Evolutionary conservation across 495 filamentous ascomycete genomes (phyloP).

Genomic region (Xylaria bambusicola): DNA sequence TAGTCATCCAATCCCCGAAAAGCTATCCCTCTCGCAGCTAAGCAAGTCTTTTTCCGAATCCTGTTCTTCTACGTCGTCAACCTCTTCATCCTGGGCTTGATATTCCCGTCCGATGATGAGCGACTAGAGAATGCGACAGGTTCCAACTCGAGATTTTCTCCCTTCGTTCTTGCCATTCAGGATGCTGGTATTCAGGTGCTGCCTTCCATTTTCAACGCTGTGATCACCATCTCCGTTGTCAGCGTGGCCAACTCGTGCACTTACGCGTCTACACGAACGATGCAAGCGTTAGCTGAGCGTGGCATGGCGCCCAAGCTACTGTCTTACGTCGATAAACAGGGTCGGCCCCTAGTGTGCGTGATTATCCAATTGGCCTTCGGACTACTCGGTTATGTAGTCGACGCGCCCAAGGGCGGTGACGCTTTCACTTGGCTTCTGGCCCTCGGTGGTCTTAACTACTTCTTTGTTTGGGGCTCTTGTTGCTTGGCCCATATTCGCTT

Average conservation of each 20-base stretch:
- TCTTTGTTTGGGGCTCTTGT: constrained; percentile 75
- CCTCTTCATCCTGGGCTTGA: constrained; percentile 61
- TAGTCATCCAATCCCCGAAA: constrained; percentile 68
- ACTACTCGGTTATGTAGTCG: constrained; percentile 39
- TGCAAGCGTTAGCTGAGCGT: constrained; percentile 59
- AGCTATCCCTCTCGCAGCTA: constrained; percentile 75
- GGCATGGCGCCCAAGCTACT: constrained; percentile 62
- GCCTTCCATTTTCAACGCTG: constrained; percentile 69
- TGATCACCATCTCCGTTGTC: constrained; percentile 64
- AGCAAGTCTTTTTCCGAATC: constrained; percentile 84
- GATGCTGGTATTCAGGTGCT: constrained; percentile 66
- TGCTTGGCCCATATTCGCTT: constrained; percentile 75
- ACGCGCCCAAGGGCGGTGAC: constrained; percentile 27
- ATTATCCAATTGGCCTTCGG: constrained; percentile 55
- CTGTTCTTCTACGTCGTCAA: constrained; percentile 76
- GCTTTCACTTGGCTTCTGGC: constrained; percentile 68
- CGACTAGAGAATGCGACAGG: constrained; percentile 45
- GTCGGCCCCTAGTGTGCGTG: constrained; percentile 57
- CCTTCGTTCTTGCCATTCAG: constrained; percentile 69
- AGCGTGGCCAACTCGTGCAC: constrained; percentile 65
- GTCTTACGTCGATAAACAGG: constrained; percentile 57
- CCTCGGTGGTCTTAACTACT: constrained; percentile 63
- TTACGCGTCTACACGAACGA: constrained; percentile 63
- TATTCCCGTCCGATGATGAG: constrained; percentile 47
- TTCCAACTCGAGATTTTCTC: constrained; percentile 52